phyloP scores from a whole-genome alignment of 192 early-diverging fungal species.

The Globomyces pollinis-pini region DNA sequence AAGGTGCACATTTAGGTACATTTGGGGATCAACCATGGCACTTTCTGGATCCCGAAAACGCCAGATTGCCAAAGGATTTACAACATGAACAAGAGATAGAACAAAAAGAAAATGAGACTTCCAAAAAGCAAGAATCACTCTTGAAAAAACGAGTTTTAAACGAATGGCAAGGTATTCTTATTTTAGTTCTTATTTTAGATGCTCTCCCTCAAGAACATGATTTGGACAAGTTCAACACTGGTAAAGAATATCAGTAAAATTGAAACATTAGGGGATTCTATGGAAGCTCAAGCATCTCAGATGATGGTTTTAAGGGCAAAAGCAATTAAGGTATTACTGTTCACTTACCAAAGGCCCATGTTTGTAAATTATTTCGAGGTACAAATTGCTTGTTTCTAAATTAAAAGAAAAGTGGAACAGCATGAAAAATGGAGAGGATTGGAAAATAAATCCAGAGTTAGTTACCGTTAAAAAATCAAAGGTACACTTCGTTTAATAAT shows the following conservation, averaged over 20 bases:
- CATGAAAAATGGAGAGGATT: slow-evolving; percentile 28
- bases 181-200: not conserved
- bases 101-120: slow-evolving; percentile 30
- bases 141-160: slow-evolving; percentile 1
- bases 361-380: slow-evolving; percentile 8
- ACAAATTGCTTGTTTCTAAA: slow-evolving; percentile 27
- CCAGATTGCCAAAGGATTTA: slow-evolving; percentile 28
- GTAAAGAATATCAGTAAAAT: slow-evolving; percentile 35
- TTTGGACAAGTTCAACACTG: not conserved
- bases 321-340: slow-evolving; percentile 26
- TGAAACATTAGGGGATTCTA: slow-evolving; percentile 28
- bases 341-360: slow-evolving; percentile 29
- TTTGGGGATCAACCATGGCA: slow-evolving; percentile 47
- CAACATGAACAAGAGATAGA: slow-evolving; percentile 27
- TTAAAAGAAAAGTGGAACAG: slow-evolving; percentile 18
- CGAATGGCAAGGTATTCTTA: not conserved
- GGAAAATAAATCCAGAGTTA: slow-evolving; percentile 27
- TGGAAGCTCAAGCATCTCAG: slow-evolving; percentile 10
- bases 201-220: not conserved
- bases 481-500: slow-evolving; percentile 10
- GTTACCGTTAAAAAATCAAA: slow-evolving; percentile 20
- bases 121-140: slow-evolving; percentile 25
- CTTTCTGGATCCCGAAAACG: slow-evolving; percentile 37
- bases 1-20: slow-evolving; percentile 43
- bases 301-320: slow-evolving; percentile 26